Base-by-base conservation (phyloP, 495 filamentous ascomycete genomes). In the Penicillium turbatum region DNA sequence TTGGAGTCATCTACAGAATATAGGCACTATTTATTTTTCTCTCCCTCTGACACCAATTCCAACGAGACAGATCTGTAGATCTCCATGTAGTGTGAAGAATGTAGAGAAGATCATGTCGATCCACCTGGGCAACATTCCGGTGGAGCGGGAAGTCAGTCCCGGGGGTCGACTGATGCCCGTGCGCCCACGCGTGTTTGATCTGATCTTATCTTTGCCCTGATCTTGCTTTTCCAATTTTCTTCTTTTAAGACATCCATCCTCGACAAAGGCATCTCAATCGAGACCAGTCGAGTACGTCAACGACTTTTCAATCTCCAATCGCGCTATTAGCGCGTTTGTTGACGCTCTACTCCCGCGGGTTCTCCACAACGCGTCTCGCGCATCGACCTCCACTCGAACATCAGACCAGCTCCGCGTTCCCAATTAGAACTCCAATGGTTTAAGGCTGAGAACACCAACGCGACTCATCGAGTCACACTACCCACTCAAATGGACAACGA, bases 401-500 rank as follows among this genome's bases (percentile, higher is more conserved):
- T 45, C 48, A 39, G 48, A 42, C 40, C 15, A 42, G 38, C n/a
- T 36, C 50, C 17, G n/a, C n/a, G 29, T 27, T 41, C 24, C 21
- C 21, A 16, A 51, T 12, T 13, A 21, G 6, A 40, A 31, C 9
- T 19, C 29, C 32, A 30, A 52, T 54, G 41, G 39, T 13, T 41
- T 31, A 29, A 51, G 54, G 21, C 32, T 21, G 39, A 16, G 4
- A 15, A 26, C 7, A 42, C 29, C 11, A 21, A 29, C 15, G 13
- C 21, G 21, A 24, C 21, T 24, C 21, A 24, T 24, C 21, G 4
- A 24, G 21, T 24, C 21, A 24, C 2, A 24, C 4, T 4, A 24
- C 2, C 4, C 21, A 24, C 21, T 24, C 21, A 24, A 56, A 77
- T 75, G 74, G 74, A 75, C 43, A 64, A 60, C 60, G 74, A 77